Evolutionary conservation across 139 green algal species (phyloP), one percentile per base, ranked within the genome.

Genomic region (Coelastrella sp.): DNA sequence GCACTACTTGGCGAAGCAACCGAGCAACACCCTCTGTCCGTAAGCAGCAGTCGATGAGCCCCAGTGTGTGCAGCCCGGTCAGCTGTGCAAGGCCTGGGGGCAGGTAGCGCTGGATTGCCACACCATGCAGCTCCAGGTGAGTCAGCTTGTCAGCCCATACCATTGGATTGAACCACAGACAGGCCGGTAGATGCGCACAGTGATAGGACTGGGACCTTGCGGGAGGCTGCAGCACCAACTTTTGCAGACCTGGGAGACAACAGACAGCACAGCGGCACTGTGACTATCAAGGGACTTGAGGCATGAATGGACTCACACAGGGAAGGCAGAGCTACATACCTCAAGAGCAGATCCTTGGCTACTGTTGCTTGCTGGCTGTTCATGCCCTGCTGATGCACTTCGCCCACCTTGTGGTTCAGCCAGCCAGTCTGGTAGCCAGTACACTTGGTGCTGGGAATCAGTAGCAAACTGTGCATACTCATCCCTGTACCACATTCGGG

Each of bases 351-450:
- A n/a, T n/a, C n/a, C n/a, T n/a, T n/a, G n/a, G n/a, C n/a, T n/a
- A n/a, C n/a, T n/a, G n/a, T n/a, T n/a, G n/a, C n/a, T n/a, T n/a
- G n/a, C n/a, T n/a, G n/a, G n/a, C n/a, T n/a, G 48, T 15, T 11
- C 17, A 57, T 15, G 17, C 48, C 48, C 48, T 11, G 48, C 64
- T 25, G 23, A 73, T 40, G 64, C 64, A 8, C 3, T 40, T 13
- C 64, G 13, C 17, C 71, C 45, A 82, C 75, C 53, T 69, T 51
- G 75, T 25, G 75, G 4, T 40, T 51, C 25, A 25, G 75, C 51
- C 75, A 82, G 53, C 75, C 75, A 82, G 34, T 82, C 53, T 27
- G 75, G 75, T n/a, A 82, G 11, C 75, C 75, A 82, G 53, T 69
- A 69, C 2, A 82, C 75, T 2, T 57, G 35, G 25, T 51, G 51